These are phyloP conservation scores for Acanthamoeba sp. DNA, from an alignment of 208 protist species.

Conservation along the genomic window DNA sequence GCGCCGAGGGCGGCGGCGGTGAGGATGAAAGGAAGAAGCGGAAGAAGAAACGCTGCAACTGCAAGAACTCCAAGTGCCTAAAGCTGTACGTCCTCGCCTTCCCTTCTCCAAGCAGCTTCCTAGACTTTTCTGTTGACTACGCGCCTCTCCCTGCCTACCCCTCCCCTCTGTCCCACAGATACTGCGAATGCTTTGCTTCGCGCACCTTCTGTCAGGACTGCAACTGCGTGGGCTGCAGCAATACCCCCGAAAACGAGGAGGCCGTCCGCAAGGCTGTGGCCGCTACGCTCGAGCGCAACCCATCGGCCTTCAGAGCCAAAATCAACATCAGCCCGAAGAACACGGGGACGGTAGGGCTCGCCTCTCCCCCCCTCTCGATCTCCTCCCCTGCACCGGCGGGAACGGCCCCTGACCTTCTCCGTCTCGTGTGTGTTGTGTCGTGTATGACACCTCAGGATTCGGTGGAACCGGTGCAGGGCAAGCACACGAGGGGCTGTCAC, in stretches of 20 bases:
- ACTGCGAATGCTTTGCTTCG: slow-evolving; percentile 86
- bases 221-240: slow-evolving; percentile 82
- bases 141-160: not conserved
- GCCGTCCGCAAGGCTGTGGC: slow-evolving; percentile 74
- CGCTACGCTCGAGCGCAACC: slow-evolving; percentile 84
- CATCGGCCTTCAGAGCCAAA: slow-evolving; percentile 83
- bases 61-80: slow-evolving; percentile 83
- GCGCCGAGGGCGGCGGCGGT: not conserved
- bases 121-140: no score
- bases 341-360: not conserved
- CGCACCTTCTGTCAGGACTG: slow-evolving; percentile 78
- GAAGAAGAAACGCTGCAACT: slow-evolving; percentile 82
- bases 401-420: not conserved
- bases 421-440: not conserved
- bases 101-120: not conserved
- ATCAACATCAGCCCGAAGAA: slow-evolving; percentile 78
- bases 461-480: slow-evolving; percentile 69
- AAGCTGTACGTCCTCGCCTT: slow-evolving; percentile 76
- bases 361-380: not conserved
- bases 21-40: slow-evolving; percentile 56
- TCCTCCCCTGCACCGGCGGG: not conserved
- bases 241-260: slow-evolving; percentile 81
- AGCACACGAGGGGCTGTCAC: slow-evolving; percentile 85
- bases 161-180: not conserved
- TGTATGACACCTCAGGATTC: slow-evolving; percentile 40